Evolutionary conservation across 2,329 filamentous ascomycete species (phyloP).

Genomic region (Ceratocystis eucalypticola): DNA sequence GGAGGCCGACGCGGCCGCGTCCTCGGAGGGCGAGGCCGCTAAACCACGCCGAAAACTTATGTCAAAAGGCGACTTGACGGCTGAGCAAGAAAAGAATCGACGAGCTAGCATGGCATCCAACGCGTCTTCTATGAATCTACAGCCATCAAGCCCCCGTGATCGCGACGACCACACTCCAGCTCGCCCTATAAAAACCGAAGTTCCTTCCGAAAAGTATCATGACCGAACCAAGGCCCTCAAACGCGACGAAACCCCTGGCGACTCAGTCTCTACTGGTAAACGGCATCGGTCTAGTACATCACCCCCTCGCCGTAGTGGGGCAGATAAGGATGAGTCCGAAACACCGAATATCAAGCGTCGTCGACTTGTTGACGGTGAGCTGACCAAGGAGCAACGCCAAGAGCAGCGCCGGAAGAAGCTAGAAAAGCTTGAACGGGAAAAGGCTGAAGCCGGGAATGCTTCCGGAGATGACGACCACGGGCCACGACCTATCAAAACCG

Average conservation of each 20-base stretch:
- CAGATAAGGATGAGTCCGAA: slow-evolving; percentile 41
- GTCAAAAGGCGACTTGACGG: slow-evolving; percentile 48
- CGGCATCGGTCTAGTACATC: slow-evolving; percentile 46
- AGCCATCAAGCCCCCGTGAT: slow-evolving; percentile 41
- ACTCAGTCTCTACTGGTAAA: slow-evolving; percentile 41
- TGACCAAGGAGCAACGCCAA: slow-evolving; percentile 29
- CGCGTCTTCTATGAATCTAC: slow-evolving; percentile 33
- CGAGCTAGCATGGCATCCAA: slow-evolving; percentile 46
- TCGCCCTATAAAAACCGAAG: slow-evolving; percentile 35
- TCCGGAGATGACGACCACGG: slow-evolving; percentile 33
- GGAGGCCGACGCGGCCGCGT: slow-evolving; percentile 41
- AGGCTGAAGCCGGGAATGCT: slow-evolving; percentile 28
- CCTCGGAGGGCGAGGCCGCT: slow-evolving; percentile 42
- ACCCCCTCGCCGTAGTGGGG: slow-evolving; percentile 36
- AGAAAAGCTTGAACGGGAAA: slow-evolving; percentile 6
- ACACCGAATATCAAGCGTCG: slow-evolving; percentile 45
- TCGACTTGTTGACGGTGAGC: slow-evolving; percentile 40
- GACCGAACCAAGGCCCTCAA: slow-evolving; percentile 48
- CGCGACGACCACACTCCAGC: slow-evolving; percentile 32
- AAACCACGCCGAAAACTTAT: slow-evolving; percentile 51
- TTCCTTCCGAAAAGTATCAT: slow-evolving; percentile 33
- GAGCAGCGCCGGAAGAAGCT: slow-evolving; percentile 11
- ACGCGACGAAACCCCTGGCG: slow-evolving; percentile 43
- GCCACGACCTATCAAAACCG: slow-evolving; percentile 30
- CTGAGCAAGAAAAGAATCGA: slow-evolving; percentile 43